Base-by-base conservation (phyloP, 805 yeast genomes). In the Lachancea sp. region DNA sequence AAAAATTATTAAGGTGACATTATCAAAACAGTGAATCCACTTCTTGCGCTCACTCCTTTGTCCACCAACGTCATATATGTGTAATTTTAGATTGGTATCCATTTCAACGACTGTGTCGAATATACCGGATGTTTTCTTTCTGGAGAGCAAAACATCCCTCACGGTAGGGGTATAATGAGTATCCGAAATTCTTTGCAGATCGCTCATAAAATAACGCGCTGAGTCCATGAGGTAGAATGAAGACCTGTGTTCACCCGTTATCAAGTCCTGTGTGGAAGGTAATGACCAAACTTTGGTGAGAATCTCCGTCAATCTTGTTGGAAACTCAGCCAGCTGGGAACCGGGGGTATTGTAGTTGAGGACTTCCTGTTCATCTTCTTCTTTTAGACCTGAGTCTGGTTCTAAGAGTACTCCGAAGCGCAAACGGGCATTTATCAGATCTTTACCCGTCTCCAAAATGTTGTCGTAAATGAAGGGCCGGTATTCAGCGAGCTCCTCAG, bases 21-120 rank as follows among this genome's bases (percentile, higher is more conserved):
- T 87, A 61, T 88, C 96, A 54, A 92, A 92, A 57, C 96, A 86
- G 63, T 92, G 94, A 46, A 92, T 88, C 98, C 98, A 92, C 63
- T 92, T 90, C 56, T 84, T 85, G 40, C 98, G 78, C 67, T 92
- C 98, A 3, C 94, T 79, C 53, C 98, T 71, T 63, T 92, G 98
- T 1, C 97, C 97, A 47, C 97, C 97, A 35, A 89, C 96, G 61
- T 89, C 97, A 55, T 69, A 78, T 51, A 82, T 69, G 52, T 78
- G 84, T 36, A 81, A 65, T 51, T 73, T 72, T 29, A 80, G 58
- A 34, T 50, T 50, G 20, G 77, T 78, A 33, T 83, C 87, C 76
- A 88, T 73, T 45, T 78, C 78, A 54, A 89, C 84, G 42, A 74
- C 71, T 43, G 86, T 79, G 58, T 88, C 96, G 52, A 80, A 85